Evolutionary conservation across 2,329 filamentous ascomycete genomes (phyloP), one percentile per base, ranked within the genome.

Genomic region (Gliomastix tumulicola): DNA sequence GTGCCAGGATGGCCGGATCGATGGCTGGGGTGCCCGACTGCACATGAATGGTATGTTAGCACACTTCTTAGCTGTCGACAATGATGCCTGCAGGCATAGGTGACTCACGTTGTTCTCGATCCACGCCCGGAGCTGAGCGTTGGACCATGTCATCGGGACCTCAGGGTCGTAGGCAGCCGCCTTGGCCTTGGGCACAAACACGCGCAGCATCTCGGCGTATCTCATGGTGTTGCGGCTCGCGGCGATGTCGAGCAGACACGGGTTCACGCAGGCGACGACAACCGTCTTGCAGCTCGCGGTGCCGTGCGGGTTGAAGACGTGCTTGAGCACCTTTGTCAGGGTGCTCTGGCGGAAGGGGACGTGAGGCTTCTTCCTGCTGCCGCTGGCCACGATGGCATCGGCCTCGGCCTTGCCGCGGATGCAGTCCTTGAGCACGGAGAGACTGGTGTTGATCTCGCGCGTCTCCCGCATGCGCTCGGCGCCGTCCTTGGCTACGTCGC

Each of bases 341-440:
- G 60, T 56, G 45, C 64, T 68, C 41, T 66, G 63, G 0, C 67
- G 58, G 42, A 68, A 71, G 0, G 68, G 68, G 0, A 71, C 53
- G 35, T 67, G 60, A 0, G 54, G 49, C 35, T 53, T 55, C 45
- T 59, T 62, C 41, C 47, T 49, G 31, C 18, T 38, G 7, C 37
- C 17, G 21, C 35, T 39, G 15, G 27, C 39, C 9, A 37, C 38
- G 2, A 40, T 30, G 7, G 50, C 49, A 30, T 68, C 60, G 1
- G 55, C 44, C 22, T 57, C 48, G 1, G 62, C 61, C 16, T 63
- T 61, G 2, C 62, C 65, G 2, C 68, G 61, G 34, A 74, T 74
- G 39, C 69, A 74, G 43, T 73, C 69, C 41, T 74, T 73, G 3
- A 74, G 56, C 1, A 66, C 58, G 0, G 67, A 69, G 1, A 72